Base-by-base conservation (phyloP, 2,329 filamentous ascomycete genomes). In the Colletotrichum sp. region DNA sequence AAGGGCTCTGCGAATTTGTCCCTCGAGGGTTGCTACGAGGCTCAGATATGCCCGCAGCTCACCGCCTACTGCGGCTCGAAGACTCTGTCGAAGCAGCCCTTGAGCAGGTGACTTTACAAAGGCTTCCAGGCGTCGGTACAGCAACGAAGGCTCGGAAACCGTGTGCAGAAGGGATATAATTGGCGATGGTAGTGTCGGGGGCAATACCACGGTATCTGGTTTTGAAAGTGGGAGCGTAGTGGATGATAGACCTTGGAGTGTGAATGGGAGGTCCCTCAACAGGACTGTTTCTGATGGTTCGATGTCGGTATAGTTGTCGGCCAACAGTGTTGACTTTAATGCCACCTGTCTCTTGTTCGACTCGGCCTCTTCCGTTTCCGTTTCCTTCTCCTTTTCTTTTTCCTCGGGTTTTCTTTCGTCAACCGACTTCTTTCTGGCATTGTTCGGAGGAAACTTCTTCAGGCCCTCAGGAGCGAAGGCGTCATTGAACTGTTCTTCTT, bases 11-110 rank as follows among this genome's bases (percentile, higher is more conserved):
- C 96, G 92, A 71, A 99, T 98, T 83, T 99, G 96, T 13, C 93
- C 95, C 86, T 99, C 97, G 8, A 99, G 86, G 0, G 96, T 98
- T 18, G 97, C 96, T 49, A 99, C 95, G 16, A 99, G 88, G 55
- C 95, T 94, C 30, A 99, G 88, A 82, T 99, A 99, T 6, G 96
- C 95, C 63, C 96, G 93, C 52, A 99, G 88, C 84, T 99, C 96
- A 62, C 92, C 90, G 63, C 93, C 92, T 76, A 99, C 93, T 32
- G 97, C 96, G 32, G 96, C 95, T 28, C 96, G 92, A 72, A 99
- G 88, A 84, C 96, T 99, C 85, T 99, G 97, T 10, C 93, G 95
- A 7, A 99, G 90, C n/a, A 99, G 88, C 0, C 96, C 96, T 36
- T 94, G 93, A 66, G 95, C 94, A 2, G 92, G 92, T 6, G 93